phyloP scores from a whole-genome alignment of 768 basidiomycete genomes.

The Lactifluus hygrophoroides region DNA sequence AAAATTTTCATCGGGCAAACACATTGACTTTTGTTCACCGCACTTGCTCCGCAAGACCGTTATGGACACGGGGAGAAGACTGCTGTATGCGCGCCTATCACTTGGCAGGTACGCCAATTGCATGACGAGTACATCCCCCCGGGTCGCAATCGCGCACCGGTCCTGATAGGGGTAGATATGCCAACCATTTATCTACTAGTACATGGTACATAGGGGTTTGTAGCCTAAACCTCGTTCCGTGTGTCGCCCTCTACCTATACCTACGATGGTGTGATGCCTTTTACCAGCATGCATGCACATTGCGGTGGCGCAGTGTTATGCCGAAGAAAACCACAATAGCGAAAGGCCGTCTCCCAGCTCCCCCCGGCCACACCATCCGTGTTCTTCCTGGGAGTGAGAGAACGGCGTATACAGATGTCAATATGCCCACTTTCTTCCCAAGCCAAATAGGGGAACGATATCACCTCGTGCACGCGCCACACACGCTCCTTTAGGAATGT shows the following conservation, averaged over 20 bases:
- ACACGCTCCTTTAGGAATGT: neutral
- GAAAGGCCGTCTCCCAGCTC: neutral
- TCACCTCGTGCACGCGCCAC: neutral
- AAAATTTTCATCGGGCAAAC: neutral
- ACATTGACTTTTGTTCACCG: neutral
- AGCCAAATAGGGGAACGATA: neutral
- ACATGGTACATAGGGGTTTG: neutral
- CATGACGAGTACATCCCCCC: neutral
- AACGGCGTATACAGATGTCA: neutral
- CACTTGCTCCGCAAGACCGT: neutral
- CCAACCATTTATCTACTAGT: neutral
- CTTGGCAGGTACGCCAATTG: neutral
- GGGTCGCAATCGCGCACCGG: neutral
- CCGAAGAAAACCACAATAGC: neutral
- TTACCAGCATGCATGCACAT: neutral
- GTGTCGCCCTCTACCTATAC: neutral
- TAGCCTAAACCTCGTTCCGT: neutral
- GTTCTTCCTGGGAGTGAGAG: neutral
- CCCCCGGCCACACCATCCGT: neutral
- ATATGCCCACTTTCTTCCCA: neutral
- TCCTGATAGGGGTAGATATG: neutral
- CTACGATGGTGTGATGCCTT: neutral
- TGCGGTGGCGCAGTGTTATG: neutral
- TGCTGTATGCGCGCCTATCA: conserved; percentile 3
- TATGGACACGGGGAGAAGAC: neutral